These are phyloP conservation scores for Crotalaria pallida DNA, from an alignment of 306 rosid genomes.

Conservation along the genomic window DNA sequence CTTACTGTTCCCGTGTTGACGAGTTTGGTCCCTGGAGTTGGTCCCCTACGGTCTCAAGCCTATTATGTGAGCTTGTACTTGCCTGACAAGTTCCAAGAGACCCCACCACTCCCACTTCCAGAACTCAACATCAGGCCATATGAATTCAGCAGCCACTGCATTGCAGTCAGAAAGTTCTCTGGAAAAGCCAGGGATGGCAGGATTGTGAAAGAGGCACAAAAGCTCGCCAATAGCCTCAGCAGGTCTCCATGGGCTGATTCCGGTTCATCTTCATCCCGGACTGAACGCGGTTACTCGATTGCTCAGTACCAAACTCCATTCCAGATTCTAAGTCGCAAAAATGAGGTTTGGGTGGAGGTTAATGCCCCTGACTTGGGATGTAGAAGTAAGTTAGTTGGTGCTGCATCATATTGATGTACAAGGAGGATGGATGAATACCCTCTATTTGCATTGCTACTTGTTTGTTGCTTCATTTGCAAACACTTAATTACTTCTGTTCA, in stretches of 20 bases:
- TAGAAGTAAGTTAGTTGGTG: constrained; percentile 16
- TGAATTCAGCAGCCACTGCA: constrained; percentile 38
- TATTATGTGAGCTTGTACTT: constrained; percentile 52
- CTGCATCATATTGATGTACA: constrained; percentile 49
- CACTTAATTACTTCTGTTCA: neutral
- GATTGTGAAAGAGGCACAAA: constrained; percentile 64
- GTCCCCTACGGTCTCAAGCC: constrained; percentile 66
- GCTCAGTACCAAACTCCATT: constrained; percentile 67
- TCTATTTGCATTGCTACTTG: neutral
- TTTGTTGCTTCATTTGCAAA: neutral
- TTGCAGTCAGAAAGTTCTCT: constrained; percentile 67
- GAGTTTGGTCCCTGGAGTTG: constrained; percentile 55
- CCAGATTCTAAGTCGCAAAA: constrained; percentile 41
- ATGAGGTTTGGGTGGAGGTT: constrained; percentile 79
- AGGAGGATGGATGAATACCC: neutral
- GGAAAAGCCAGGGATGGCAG: constrained; percentile 63
- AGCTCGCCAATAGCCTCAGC: constrained; percentile 56
- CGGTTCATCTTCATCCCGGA: constrained; percentile 31
- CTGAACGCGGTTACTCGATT: constrained; percentile 53
- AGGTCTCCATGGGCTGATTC: constrained; percentile 54
- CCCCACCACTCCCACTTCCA: constrained; percentile 70
- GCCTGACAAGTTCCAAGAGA: constrained; percentile 57
- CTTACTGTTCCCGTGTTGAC: constrained; percentile 69
- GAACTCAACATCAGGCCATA: constrained; percentile 48
- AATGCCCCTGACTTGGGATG: constrained; percentile 41